Conservation (phyloP, 192 early-diverging fungal genomes). For the Allomyces macrogynus region DNA sequence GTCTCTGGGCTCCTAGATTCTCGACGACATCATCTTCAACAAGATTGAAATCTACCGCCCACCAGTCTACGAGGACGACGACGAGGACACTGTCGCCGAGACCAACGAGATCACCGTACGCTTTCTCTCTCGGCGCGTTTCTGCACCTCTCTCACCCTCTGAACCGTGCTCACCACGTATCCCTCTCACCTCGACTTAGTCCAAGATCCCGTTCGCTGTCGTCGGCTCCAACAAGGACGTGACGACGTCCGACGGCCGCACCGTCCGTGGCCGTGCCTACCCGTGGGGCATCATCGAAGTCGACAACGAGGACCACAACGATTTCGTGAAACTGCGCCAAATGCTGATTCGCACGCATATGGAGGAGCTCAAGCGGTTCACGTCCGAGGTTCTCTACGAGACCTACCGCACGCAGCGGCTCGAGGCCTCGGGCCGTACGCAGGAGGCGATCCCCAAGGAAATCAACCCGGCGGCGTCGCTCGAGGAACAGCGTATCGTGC, state of each 20-base stretch:
- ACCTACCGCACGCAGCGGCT: constrained; percentile 89
- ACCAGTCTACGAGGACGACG: constrained; percentile 60
- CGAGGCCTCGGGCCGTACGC: constrained; percentile 58
- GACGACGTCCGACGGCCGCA: constrained; percentile 56
- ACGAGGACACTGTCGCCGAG: constrained; percentile 59
- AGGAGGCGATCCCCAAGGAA: constrained; percentile 64
- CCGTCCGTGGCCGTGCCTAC: constrained; percentile 72
- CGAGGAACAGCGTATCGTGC: constrained; percentile 76
- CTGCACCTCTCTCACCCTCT: too few species aligned
- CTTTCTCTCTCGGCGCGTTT: background rate
- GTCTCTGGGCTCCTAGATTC: constrained; percentile 23
- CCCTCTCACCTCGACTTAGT: constrained; percentile 13
- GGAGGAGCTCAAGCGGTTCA: constrained; percentile 93
- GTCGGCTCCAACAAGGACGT: constrained; percentile 78
- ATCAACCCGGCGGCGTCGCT: constrained; percentile 57
- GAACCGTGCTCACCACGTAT: constrained; percentile 1
- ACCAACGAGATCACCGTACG: constrained; percentile 59
- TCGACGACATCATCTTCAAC: constrained; percentile 61
- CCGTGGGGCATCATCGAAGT: constrained; percentile 95
- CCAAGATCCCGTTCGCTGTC: constrained; percentile 89
- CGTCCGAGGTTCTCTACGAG: constrained; percentile 79
- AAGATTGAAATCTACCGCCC: constrained; percentile 76
- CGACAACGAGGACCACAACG: constrained; percentile 45
- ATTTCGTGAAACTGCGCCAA: constrained; percentile 88
- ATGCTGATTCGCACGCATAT: constrained; percentile 82